Conservation (phyloP, 1,284 basidiomycete species). For the Leccinum subrobustum region DNA sequence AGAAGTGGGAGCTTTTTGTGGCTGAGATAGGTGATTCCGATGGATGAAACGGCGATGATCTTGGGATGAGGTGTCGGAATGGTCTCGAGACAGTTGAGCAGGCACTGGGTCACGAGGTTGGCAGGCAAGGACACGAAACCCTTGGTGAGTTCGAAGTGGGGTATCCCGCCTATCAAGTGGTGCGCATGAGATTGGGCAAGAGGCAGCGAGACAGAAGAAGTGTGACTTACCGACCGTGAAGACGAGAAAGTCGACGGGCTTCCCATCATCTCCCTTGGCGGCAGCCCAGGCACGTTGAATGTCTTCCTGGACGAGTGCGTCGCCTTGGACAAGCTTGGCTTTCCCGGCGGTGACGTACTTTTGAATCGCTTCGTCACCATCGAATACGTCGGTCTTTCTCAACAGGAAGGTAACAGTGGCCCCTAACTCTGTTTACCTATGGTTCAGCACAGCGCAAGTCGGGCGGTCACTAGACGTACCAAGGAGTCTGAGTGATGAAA, state of each 20-base stretch:
- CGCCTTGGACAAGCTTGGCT: constrained; percentile 46
- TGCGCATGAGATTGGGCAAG: background rate
- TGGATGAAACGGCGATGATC: constrained; percentile 52
- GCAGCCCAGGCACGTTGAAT: constrained; percentile 44
- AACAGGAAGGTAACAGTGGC: constrained; percentile 51
- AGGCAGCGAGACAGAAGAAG: accelerated
- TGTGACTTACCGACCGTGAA: constrained; percentile 25
- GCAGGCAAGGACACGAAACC: constrained; percentile 26
- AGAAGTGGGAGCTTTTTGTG: constrained; percentile 47
- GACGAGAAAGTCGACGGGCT: constrained; percentile 26
- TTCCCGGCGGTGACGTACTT: constrained; percentile 40
- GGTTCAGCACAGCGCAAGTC: background rate
- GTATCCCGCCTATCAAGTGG: constrained; percentile 16
- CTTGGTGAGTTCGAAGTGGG: constrained; percentile 23
- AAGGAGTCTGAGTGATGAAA: constrained; percentile 48
- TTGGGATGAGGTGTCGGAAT: constrained; percentile 39
- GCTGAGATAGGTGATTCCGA: constrained; percentile 46
- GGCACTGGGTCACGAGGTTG: constrained; percentile 31
- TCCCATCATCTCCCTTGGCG: constrained; percentile 17
- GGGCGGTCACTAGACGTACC: constrained; percentile 33
- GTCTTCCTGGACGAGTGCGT: constrained; percentile 46
- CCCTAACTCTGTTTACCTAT: constrained; percentile 39
- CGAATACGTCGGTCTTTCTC: constrained; percentile 42
- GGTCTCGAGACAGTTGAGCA: constrained; percentile 32
- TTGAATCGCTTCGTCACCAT: constrained; percentile 44